Evolutionary conservation across 2,329 filamentous ascomycete species (phyloP).

Genomic region (Phyllosticta citriasiana): DNA sequence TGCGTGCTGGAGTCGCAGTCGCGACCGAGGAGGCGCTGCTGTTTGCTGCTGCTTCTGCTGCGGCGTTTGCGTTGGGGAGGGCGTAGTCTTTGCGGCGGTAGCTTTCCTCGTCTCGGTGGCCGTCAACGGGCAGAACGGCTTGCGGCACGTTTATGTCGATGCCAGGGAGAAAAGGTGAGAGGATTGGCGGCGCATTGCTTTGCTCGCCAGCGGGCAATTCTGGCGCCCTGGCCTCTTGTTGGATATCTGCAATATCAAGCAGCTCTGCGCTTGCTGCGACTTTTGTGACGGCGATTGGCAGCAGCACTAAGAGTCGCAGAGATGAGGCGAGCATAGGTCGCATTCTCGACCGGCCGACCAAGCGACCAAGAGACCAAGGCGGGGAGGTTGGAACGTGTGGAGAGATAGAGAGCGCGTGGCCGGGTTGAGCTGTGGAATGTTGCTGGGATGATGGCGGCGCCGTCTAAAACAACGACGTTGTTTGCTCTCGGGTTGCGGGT

Average conservation of each 20-base stretch:
- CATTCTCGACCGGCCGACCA: not conserved
- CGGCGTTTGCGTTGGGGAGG: not conserved
- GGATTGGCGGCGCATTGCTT: not conserved
- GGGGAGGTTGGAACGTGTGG: not conserved
- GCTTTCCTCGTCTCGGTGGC: not conserved
- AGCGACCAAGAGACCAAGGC: not conserved
- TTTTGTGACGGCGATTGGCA: not conserved
- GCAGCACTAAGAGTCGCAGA: not conserved
- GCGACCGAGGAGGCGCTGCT: not conserved
- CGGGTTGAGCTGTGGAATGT: not conserved
- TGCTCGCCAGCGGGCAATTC: not conserved
- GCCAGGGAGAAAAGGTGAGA: conserved; percentile 6
- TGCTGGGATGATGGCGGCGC: not conserved
- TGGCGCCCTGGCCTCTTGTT: not conserved
- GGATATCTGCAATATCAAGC: not conserved
- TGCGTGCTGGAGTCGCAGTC: not conserved
- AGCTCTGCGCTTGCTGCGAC: not conserved
- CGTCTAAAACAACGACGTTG: not conserved
- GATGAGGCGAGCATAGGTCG: not conserved
- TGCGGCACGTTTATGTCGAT: not conserved
- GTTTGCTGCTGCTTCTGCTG: too few species aligned
- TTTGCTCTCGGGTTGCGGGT: not conserved
- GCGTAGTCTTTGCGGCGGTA: not conserved
- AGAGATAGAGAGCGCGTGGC: not conserved
- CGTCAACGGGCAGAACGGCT: not conserved